A percentile compares a stretch with the other conserved stretches of the same genome.
Conservation (phyloP, 257 asterid genomes). For the Osmanthus fragrans region DNA sequence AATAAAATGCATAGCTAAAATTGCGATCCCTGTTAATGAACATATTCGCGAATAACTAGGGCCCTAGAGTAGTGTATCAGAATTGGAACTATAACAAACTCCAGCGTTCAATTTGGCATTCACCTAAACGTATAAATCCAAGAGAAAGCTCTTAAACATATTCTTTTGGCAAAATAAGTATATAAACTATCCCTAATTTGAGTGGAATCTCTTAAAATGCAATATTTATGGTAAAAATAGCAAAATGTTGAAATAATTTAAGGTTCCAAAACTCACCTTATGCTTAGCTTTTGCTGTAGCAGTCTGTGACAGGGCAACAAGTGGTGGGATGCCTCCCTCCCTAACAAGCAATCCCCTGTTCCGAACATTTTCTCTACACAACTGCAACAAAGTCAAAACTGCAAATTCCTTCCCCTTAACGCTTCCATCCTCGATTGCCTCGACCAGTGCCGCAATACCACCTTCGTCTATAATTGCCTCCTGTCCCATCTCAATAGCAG, state of each 20-base stretch:
- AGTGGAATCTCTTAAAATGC: neutral
- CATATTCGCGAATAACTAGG: neutral
- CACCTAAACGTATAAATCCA: neutral
- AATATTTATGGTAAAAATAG: neutral
- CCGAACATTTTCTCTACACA: conserved; percentile 72
- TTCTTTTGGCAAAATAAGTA: neutral
- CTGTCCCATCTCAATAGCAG: conserved; percentile 59
- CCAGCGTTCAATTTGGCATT: conserved; percentile 2
- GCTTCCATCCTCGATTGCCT: conserved; percentile 84
- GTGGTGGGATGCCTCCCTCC: conserved; percentile 97
- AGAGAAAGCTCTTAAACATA: neutral
- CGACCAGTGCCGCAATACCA: conserved; percentile 79
- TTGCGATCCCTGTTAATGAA: neutral
- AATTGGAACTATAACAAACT: conserved; percentile 2
- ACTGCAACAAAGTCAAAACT: conserved; percentile 76
- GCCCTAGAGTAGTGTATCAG: neutral
- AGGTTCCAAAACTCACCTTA: conserved; percentile 53
- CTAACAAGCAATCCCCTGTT: conserved; percentile 85
- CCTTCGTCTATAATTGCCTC: conserved; percentile 88
- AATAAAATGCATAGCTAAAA: conserved; percentile 18
- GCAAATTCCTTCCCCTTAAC: conserved; percentile 89
- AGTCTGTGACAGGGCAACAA: conserved; percentile 84
- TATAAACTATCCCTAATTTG: neutral
- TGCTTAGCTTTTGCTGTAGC: conserved; percentile 93
- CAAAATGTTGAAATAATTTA: neutral